Conservation (phyloP, 2,329 filamentous ascomycete genomes). For the Aspergillus japonicus region DNA sequence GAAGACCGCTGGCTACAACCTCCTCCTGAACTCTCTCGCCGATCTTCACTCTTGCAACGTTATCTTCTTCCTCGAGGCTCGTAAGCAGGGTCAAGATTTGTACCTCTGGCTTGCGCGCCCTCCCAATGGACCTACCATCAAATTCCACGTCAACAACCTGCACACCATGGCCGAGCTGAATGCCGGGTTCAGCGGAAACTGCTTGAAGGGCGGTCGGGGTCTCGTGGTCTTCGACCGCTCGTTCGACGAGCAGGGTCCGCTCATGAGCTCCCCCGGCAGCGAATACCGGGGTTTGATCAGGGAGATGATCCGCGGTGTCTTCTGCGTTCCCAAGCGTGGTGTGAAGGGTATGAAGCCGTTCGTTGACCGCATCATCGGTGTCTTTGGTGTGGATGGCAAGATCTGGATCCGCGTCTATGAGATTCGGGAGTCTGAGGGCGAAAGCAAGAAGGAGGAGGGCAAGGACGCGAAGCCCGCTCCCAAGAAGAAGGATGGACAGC, state of each 20-base stretch:
- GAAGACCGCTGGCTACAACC: conserved; percentile 60
- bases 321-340: conserved; percentile 80
- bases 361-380: conserved; percentile 89
- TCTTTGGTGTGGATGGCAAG: conserved; percentile 87
- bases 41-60: conserved; percentile 92
- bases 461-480: conserved; percentile 40
- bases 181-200: conserved; percentile 81
- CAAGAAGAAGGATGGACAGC: conserved; percentile 56
- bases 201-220: conserved; percentile 86
- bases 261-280: conserved; percentile 62
- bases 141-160: conserved; percentile 57
- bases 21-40: conserved; percentile 71
- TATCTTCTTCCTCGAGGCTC: conserved; percentile 89
- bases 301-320: conserved; percentile 84
- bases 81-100: conserved; percentile 83
- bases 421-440: conserved; percentile 76
- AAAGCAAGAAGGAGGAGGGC: conserved; percentile 48
- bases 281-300: conserved; percentile 60
- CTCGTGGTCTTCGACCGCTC: conserved; percentile 86
- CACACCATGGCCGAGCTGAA: conserved; percentile 97
- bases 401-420: conserved; percentile 97
- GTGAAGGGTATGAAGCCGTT: conserved; percentile 93
- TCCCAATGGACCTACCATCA: conserved; percentile 75
- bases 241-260: conserved; percentile 73
- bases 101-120: conserved; percentile 93